Conservation (phyloP, 169 alveolate genomes). For the Cryptosporidium andersoni region DNA sequence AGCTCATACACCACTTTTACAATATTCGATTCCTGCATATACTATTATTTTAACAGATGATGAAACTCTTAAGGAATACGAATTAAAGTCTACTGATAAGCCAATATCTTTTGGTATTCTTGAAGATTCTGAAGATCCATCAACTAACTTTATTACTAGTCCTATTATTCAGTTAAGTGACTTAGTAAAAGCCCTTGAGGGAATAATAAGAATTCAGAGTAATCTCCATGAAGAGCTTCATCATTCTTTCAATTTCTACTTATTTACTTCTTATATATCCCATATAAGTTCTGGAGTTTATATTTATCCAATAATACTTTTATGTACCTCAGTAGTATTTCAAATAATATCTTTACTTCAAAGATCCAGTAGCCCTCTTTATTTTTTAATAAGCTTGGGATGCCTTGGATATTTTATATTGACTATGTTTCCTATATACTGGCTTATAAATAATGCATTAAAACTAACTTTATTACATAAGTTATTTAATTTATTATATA, state of each 20-base stretch:
- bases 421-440: no score
- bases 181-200: conserved; percentile 23
- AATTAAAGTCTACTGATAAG: not conserved
- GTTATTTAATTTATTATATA: no score
- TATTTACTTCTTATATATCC: conserved; percentile 47
- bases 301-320: not conserved
- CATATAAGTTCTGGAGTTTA: conserved; percentile 7
- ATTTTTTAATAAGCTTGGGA: no score
- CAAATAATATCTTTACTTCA: not conserved
- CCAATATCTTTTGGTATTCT: not conserved
- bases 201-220: conserved; percentile 51
- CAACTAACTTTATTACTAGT: conserved; percentile 16
- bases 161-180: conserved; percentile 25
- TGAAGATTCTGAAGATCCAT: not conserved
- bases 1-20: conserved; percentile 47
- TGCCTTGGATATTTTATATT: no score
- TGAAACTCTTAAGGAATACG: not conserved
- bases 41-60: conserved; percentile 37
- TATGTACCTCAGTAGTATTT: not conserved
- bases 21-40: conserved; percentile 21
- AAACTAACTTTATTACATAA: no score
- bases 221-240: conserved; percentile 59
- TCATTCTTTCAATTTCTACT: conserved; percentile 20
- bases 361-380: no score
- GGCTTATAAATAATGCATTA: no score